Conservation (phyloP, 805 yeast genomes). For the Kregervanrija delftensis region DNA sequence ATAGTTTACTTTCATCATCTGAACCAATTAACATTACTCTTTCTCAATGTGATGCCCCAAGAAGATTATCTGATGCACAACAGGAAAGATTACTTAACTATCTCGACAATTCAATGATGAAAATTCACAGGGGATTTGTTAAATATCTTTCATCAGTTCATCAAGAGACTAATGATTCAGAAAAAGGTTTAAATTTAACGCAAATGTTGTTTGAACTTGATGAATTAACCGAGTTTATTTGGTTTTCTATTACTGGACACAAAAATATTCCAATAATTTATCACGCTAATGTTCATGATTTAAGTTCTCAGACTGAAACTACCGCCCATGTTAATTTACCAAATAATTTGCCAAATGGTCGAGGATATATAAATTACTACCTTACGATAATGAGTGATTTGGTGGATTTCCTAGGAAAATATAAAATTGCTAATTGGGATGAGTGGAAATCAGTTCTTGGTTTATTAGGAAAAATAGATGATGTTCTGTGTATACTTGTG, state of each 20-base stretch:
- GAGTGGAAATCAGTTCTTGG: slow-evolving; percentile 18
- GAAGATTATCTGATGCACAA: slow-evolving; percentile 38
- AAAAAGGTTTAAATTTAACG: slow-evolving; percentile 17
- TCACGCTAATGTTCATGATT: slow-evolving; percentile 17
- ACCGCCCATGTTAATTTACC: slow-evolving; percentile 3
- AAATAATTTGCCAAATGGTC: slow-evolving; percentile 1
- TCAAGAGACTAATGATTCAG: slow-evolving; percentile 17
- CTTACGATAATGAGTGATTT: slow-evolving; percentile 61
- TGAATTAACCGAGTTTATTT: slow-evolving; percentile 46
- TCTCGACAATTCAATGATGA: slow-evolving; percentile 46
- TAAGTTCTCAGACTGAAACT: not conserved
- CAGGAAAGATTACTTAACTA: slow-evolving; percentile 50
- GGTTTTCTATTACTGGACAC: slow-evolving; percentile 47
- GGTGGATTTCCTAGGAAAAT: slow-evolving; percentile 50
- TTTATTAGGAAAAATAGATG: slow-evolving; percentile 24
- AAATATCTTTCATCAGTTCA: slow-evolving; percentile 28
- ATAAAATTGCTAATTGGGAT: slow-evolving; percentile 14
- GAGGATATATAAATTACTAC: slow-evolving; percentile 57
- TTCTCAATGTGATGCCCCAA: not conserved
- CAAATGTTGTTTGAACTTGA: slow-evolving; percentile 40
- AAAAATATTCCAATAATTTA: slow-evolving; percentile 23
- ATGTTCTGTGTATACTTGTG: slow-evolving; percentile 23
- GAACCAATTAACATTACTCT: slow-evolving; percentile 9
- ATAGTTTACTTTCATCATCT: slow-evolving; percentile 17
- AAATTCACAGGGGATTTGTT: slow-evolving; percentile 48